A percentile compares a stretch with the other conserved stretches of the same genome.
Evolutionary conservation across 306 rosid species (phyloP).

Genomic region (Geum urbanum): DNA sequence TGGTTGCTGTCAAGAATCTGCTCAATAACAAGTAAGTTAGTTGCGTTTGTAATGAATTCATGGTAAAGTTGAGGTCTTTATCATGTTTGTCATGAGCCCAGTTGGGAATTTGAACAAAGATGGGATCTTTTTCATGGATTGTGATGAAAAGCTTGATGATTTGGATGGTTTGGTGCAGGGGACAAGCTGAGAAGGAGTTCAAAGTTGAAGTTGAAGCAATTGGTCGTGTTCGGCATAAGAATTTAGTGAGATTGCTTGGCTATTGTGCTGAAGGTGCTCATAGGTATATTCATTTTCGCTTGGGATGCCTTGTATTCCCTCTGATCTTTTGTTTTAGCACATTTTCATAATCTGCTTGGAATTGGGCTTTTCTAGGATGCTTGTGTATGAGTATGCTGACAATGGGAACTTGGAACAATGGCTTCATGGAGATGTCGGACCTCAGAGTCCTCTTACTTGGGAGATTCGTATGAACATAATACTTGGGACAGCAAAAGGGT

Average conservation of each 20-base stretch:
- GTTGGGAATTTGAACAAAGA: slow-evolving; percentile 4
- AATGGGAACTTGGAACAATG: slow-evolving; percentile 63
- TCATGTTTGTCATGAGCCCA: slow-evolving; percentile 1
- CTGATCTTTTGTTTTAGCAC: not conserved
- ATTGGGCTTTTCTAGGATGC: slow-evolving; percentile 42
- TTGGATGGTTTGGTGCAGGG: slow-evolving; percentile 30
- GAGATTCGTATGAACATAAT: slow-evolving; percentile 51
- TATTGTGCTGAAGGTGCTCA: slow-evolving; percentile 69
- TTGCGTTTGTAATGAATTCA: not conserved
- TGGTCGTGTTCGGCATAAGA: slow-evolving; percentile 66
- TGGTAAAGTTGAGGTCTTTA: not conserved
- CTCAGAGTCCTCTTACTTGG: slow-evolving; percentile 53
- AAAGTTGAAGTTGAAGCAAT: slow-evolving; percentile 69
- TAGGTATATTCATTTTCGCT: slow-evolving; percentile 27
- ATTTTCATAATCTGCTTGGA: not conserved
- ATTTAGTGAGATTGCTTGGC: slow-evolving; percentile 58
- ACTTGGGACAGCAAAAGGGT: slow-evolving; percentile 63
- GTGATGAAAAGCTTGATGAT: slow-evolving; percentile 7
- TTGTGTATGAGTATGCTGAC: slow-evolving; percentile 57
- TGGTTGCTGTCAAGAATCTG: slow-evolving; percentile 53
- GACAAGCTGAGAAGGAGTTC: slow-evolving; percentile 69
- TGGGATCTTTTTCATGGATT: not conserved
- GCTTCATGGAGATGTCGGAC: slow-evolving; percentile 64
- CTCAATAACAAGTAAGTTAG: slow-evolving; percentile 48
- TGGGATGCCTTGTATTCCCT: not conserved